Base-by-base conservation (phyloP, 768 basidiomycete species). In the Trametes coccinea region DNA sequence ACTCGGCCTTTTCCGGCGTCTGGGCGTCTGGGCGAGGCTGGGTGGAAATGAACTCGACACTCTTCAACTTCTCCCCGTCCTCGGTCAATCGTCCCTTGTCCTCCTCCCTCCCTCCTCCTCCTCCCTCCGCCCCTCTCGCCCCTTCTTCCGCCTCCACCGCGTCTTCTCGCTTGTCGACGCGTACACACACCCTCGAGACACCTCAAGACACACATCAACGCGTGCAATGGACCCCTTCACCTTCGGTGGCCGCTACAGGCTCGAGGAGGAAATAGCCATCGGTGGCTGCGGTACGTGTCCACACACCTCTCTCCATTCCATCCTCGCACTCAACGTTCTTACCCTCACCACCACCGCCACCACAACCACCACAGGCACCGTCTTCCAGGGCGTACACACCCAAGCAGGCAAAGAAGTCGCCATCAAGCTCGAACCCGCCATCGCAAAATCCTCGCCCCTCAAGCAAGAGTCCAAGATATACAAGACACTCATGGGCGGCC, bases 391-490 rank as follows among this genome's bases (percentile, higher is more conserved):
- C 39, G 87, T 90, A 7, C 90, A 92, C 74, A 89, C 87, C 52
- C 76, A 91, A 58, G 90, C 90, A 11, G 90, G 90, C 63, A 92
- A 92, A 65, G 88, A 90, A 70, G 90, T 92, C 43, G 90, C 90
- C 59, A 92, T 92, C 71, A 92, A 92, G 71, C 77, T 92, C 22
- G 89, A 92, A 73, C 87, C 88, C 22, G 88, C 84, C 16, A 71
- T 80, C 29, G 73, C 80, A 56, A 73, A 68, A 68, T 65, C 75
- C 8, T 88, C 87, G 50, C 91, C 91, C 2, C 82, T 95, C 66
- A 87, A 89, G 72, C 92, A 93, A 69, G 93, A 95, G 72, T 88
- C 88, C 44, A 93, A 91, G 75, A 92, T 95, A 43, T 95, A 95
- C 82, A 93, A 93, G 77, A 87, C 88, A 0, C 83, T 95, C 63